Evolutionary conservation across 805 yeast species (phyloP), one percentile per base, ranked within the genome.

Genomic region (Yarrowia keelungensis): DNA sequence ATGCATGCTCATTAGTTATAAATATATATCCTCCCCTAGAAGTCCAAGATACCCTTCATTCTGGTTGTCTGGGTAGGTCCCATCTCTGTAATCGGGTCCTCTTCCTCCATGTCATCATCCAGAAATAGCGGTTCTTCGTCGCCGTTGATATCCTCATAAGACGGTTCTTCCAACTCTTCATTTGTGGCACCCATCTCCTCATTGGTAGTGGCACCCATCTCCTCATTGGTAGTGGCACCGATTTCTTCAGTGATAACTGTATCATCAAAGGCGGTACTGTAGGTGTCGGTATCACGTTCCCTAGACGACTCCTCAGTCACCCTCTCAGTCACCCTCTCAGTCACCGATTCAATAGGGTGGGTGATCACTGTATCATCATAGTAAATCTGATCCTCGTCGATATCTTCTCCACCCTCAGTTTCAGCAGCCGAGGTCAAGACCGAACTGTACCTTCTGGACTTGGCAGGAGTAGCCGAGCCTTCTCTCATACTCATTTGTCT

Each of bases 81-180:
- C 35, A 59, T 43, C 16, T 59, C 64, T 12, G 19, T 9, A 1
- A 42, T 42, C 9, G 26, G 58, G 10, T 56, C 64, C 16, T 38
- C 47, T 3, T 56, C 47, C 38, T 59, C 42, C 50, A 59, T 43
- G 11, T 45, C 65, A 19, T 59, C 65, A 35, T 59, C 65, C 14
- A 59, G 35, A 19, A 59, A 59, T 51, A 59, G 35, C 16, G 65
- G 65, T 16, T 59, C 65, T 43, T 41, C 64, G 2, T 42, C 62
- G 2, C 15, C 49, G 26, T 39, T 15, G 32, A 26, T 26, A 5
- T 38, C 39, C 5, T 42, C 62, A 2, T 39, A 15, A 4, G 8
- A 14, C 4, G 7, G 19, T 12, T 32, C 50, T 16, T 43, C 64
- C 10, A 11, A 8, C 8, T 42, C 32, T 47, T 22, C 51, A 10